phyloP scores from a whole-genome alignment of 768 basidiomycete genomes.

The Chalciporus chontae region DNA sequence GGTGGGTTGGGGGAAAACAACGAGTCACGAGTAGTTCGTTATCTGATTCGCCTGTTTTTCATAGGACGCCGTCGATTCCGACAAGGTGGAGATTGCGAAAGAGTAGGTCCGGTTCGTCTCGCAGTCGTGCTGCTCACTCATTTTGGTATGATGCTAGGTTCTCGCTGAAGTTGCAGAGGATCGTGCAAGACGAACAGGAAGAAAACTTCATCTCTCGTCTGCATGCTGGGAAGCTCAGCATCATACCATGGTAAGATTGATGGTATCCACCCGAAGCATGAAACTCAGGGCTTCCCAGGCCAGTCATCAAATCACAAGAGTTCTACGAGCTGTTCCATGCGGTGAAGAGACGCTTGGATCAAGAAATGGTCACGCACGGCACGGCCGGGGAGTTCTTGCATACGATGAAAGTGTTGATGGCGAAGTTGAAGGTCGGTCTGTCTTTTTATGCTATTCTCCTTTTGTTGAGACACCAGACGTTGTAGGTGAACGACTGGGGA shows the following conservation, averaged over 20 bases:
- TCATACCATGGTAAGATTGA: slow-evolving; percentile 50
- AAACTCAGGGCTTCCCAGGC: slow-evolving; percentile 23
- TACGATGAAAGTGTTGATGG: slow-evolving; percentile 61
- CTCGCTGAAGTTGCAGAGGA: slow-evolving; percentile 53
- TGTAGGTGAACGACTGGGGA: slow-evolving; percentile 62
- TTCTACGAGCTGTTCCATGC: slow-evolving; percentile 53
- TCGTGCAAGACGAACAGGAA: slow-evolving; percentile 59
- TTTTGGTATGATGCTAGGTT: slow-evolving; percentile 37
- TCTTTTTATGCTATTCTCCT: background rate
- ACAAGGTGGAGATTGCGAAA: slow-evolving; percentile 52
- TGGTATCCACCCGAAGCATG: background rate
- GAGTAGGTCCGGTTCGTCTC: slow-evolving; percentile 40
- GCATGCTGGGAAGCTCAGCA: slow-evolving; percentile 51
- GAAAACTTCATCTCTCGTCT: slow-evolving; percentile 61
- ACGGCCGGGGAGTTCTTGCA: slow-evolving; percentile 54
- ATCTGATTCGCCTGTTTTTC: background rate
- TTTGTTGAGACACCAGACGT: background rate
- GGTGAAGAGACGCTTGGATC: slow-evolving; percentile 46
- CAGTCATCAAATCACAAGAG: slow-evolving; percentile 58
- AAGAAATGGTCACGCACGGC: slow-evolving; percentile 45
- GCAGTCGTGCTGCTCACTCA: background rate
- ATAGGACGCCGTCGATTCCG: slow-evolving; percentile 63
- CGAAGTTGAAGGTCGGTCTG: slow-evolving; percentile 52
- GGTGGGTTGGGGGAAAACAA: slow-evolving; percentile 24
- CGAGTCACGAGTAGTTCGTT: background rate